Conservation (phyloP, 768 basidiomycete species). For the Tylopilus felleus region DNA sequence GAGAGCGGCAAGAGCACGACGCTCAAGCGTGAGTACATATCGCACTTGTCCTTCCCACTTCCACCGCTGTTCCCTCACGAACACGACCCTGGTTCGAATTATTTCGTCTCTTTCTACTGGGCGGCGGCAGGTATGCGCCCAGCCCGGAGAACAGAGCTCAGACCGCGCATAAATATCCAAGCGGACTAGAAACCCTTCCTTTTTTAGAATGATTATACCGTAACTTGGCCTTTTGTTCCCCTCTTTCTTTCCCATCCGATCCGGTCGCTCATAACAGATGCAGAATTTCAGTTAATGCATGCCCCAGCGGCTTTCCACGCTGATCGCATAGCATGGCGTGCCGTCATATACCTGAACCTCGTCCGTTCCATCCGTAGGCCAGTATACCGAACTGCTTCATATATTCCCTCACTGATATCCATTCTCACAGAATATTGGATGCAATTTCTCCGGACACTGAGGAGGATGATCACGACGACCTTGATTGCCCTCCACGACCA, state of each 20-base stretch:
- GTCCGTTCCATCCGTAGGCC: constrained; percentile 78
- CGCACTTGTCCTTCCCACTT: constrained; percentile 5
- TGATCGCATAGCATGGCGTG: constrained; percentile 81
- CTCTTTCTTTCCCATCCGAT: background rate
- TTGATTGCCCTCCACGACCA: constrained; percentile 49
- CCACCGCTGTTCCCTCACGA: background rate
- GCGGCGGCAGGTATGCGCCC: background rate
- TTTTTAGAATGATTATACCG: constrained; percentile 1
- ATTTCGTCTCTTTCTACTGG: background rate
- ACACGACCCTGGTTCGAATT: background rate
- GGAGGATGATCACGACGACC: constrained; percentile 53
- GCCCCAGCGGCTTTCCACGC: constrained; percentile 72
- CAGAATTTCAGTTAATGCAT: constrained; percentile 84
- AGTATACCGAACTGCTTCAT: constrained; percentile 19
- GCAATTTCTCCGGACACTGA: constrained; percentile 66
- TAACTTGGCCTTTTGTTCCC: constrained; percentile 3
- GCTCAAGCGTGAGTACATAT: constrained; percentile 69
- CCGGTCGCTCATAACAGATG: constrained; percentile 18
- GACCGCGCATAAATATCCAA: background rate
- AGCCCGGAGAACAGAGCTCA: constrained; percentile 1
- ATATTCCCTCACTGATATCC: background rate
- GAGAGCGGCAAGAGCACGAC: constrained; percentile 90
- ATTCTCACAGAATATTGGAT: constrained; percentile 60
- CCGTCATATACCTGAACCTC: constrained; percentile 85
- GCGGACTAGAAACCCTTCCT: background rate